Percentiles rank a stretch among this genome's conserved stretches.
phyloP scores from a whole-genome alignment of 1,284 basidiomycete genomes.

The Pisolithus thermaeus region DNA sequence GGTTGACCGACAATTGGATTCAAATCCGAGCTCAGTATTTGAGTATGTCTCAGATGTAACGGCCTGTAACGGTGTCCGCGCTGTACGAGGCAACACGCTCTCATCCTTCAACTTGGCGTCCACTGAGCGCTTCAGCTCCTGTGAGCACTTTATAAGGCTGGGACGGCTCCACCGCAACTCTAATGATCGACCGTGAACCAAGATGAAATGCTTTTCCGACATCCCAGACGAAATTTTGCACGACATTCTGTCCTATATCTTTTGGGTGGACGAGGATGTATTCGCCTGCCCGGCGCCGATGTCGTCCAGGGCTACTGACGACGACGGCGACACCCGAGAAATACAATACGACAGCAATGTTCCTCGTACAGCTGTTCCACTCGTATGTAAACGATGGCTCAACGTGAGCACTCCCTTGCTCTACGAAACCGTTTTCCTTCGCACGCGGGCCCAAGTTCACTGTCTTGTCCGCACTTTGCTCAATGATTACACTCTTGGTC shows the following conservation, averaged over 20 bases:
- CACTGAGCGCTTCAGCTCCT: neutral
- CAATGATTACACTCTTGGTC: neutral
- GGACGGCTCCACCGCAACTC: neutral
- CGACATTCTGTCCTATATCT: neutral
- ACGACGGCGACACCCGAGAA: neutral
- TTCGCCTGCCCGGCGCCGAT: neutral
- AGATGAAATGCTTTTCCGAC: neutral
- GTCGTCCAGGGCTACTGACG: neutral
- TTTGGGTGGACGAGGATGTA: neutral
- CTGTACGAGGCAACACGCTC: no score
- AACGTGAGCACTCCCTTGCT: neutral
- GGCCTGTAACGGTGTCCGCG: no score
- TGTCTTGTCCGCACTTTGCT: neutral
- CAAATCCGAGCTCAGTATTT: no score
- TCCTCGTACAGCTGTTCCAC: neutral
- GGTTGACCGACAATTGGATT: no score
- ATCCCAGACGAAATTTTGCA: neutral
- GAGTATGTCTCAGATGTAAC: neutral
- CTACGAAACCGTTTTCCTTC: slow-evolving; percentile 2
- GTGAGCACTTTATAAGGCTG: neutral
- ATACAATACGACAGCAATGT: neutral
- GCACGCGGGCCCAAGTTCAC: neutral
- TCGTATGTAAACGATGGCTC: slow-evolving; percentile 1
- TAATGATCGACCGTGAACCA: neutral
- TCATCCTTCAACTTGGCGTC: no score